These are phyloP conservation scores for Oryza meyeriana DNA, from an alignment of 176 grass and related monocot species.

Conservation along the genomic window DNA sequence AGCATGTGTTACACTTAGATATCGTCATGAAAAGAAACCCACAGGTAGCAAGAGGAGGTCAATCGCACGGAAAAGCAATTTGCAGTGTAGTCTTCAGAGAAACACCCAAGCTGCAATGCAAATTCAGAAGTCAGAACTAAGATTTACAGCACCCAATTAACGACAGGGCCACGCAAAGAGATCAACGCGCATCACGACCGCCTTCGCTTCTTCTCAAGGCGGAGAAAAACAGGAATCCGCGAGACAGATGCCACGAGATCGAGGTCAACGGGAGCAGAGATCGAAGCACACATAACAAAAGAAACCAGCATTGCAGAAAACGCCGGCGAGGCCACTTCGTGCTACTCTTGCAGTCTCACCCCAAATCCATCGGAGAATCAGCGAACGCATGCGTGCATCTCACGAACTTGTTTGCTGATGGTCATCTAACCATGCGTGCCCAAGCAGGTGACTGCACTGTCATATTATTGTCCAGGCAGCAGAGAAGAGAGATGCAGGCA, in stretches of 20 bases:
- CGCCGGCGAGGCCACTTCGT: too few relatives aligned
- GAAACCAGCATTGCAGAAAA: neutral
- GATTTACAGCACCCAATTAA: neutral
- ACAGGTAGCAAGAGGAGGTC: neutral
- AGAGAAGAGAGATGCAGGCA: neutral
- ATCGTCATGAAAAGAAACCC: neutral
- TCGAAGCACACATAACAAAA: neutral
- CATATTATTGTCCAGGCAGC: neutral
- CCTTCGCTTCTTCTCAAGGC: neutral
- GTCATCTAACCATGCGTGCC: constrained; percentile 57
- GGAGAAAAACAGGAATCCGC: neutral
- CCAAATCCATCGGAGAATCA: neutral
- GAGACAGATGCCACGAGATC: neutral
- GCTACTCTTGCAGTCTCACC: too few relatives aligned
- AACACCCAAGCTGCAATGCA: neutral
- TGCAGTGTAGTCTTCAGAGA: neutral
- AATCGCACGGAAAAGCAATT: neutral
- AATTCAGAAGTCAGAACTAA: neutral
- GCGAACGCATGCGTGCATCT: constrained; percentile 16
- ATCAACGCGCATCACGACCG: neutral
- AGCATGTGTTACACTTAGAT: neutral
- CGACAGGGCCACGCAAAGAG: neutral
- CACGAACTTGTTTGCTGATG: constrained; percentile 68
- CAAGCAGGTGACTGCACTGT: neutral
- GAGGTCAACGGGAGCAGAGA: neutral